Percentiles rank a stretch among this genome's conserved stretches.
phyloP scores from a whole-genome alignment of 164 flowering plant species.

The Hamamelis virginiana region DNA sequence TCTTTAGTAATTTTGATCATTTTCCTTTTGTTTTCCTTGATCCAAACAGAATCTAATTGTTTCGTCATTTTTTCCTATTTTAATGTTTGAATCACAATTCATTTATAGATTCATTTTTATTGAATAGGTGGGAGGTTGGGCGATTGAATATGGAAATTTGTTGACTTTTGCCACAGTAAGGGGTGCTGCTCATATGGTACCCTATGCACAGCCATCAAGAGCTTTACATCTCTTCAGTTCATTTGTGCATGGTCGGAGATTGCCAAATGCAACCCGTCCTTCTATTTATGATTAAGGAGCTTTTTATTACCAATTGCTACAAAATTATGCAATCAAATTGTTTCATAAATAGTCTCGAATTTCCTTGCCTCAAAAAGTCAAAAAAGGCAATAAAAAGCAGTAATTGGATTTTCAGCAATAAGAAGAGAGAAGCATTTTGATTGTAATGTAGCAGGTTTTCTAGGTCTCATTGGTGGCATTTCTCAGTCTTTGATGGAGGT shows the following conservation, averaged over 20 bases:
- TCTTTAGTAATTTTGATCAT: neutral
- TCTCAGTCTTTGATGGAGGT: no score
- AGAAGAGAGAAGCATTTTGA: neutral
- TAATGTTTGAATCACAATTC: neutral
- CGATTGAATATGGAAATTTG: slow-evolving; percentile 77
- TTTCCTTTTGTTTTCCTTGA: neutral
- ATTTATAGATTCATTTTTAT: neutral
- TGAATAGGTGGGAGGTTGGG: slow-evolving; percentile 90
- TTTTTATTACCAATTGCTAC: neutral
- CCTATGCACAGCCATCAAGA: slow-evolving; percentile 88
- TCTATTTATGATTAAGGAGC: slow-evolving; percentile 39
- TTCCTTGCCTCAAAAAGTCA: neutral
- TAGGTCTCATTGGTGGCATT: no score
- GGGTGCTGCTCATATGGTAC: slow-evolving; percentile 98
- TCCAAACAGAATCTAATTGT: no score
- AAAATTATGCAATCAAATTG: neutral
- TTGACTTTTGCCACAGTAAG: slow-evolving; percentile 93
- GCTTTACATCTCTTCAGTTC: slow-evolving; percentile 78
- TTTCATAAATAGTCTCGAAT: neutral
- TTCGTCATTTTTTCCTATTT: neutral
- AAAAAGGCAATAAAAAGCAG: neutral
- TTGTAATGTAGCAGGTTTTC: neutral
- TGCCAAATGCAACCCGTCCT: slow-evolving; percentile 64
- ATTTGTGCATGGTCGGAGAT: slow-evolving; percentile 65
- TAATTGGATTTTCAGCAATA: neutral